phyloP scores from a whole-genome alignment of 495 filamentous ascomycete species.

The Pseudevernia furfuracea region DNA sequence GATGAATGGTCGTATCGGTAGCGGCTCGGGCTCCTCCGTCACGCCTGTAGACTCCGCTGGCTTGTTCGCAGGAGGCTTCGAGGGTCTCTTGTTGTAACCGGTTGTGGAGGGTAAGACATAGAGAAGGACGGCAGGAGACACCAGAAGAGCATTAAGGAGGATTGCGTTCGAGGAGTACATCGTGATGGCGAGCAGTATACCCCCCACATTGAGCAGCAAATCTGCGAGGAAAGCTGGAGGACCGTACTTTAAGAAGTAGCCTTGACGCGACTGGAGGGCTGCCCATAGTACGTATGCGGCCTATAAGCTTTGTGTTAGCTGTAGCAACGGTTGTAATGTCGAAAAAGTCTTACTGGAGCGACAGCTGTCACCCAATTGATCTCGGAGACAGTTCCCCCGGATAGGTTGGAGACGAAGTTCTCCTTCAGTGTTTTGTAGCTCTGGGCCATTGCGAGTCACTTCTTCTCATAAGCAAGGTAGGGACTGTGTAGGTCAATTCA shows the following conservation, averaged over 20 bases:
- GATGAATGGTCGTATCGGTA: constrained; percentile 83
- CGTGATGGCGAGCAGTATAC: constrained; percentile 75
- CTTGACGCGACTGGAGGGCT: constrained; percentile 75
- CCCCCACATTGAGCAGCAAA: constrained; percentile 77
- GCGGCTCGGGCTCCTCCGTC: constrained; percentile 33
- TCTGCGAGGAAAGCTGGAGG: constrained; percentile 62
- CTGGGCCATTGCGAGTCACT: constrained; percentile 38
- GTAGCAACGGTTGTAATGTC: constrained; percentile 8
- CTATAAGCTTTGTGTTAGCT: constrained; percentile 37
- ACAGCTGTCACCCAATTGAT: constrained; percentile 80
- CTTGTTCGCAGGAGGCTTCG: constrained; percentile 44
- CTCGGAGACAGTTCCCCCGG: constrained; percentile 75
- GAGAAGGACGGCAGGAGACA: constrained; percentile 59
- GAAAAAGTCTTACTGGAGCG: constrained; percentile 61
- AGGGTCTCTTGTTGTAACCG: constrained; percentile 42
- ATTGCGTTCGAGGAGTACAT: constrained; percentile 71
- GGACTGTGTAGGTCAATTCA: not conserved
- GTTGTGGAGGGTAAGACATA: constrained; percentile 42
- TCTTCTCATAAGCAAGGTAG: not conserved
- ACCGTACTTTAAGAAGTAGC: constrained; percentile 72
- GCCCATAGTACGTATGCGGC: constrained; percentile 81
- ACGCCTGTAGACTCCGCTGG: constrained; percentile 27
- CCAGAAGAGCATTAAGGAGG: constrained; percentile 66
- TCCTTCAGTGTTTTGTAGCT: constrained; percentile 87
- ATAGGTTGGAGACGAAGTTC: constrained; percentile 87